Conservation (phyloP, 208 protist species). For the Chromosphaera perkinsii region DNA sequence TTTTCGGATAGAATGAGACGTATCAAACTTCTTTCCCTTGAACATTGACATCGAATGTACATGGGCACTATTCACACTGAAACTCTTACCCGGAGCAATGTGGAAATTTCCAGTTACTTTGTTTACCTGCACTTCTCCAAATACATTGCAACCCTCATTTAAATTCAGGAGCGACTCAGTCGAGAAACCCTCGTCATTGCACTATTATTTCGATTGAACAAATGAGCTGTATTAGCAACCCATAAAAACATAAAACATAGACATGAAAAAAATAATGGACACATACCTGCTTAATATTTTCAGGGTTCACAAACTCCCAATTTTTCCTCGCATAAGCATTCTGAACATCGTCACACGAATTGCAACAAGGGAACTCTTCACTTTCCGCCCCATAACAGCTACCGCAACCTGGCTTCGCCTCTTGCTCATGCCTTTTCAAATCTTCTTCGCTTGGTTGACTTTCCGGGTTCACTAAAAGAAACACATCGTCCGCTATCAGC, state of each 20-base stretch:
- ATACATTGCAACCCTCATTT: slow-evolving; percentile 61
- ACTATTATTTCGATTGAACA: too few relatives aligned
- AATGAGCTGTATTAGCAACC: too few relatives aligned
- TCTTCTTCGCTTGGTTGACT: too few relatives aligned
- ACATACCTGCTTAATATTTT: slow-evolving; percentile 47
- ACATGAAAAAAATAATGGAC: slow-evolving; percentile 1
- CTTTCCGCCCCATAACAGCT: slow-evolving; percentile 60
- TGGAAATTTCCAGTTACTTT: slow-evolving; percentile 67
- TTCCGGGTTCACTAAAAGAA: too few relatives aligned
- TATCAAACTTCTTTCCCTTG: too few relatives aligned
- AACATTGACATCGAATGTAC: too few relatives aligned
- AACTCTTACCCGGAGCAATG: slow-evolving; percentile 56
- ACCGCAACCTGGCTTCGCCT: slow-evolving; percentile 45
- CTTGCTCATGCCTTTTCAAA: too few relatives aligned
- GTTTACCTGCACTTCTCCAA: slow-evolving; percentile 56
- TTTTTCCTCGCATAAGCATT: slow-evolving; percentile 57
- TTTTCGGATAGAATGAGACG: slow-evolving; percentile 54
- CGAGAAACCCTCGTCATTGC: too few relatives aligned
- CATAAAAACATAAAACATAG: too few relatives aligned
- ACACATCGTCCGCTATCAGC: too few relatives aligned
- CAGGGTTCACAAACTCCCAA: slow-evolving; percentile 39
- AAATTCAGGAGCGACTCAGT: too few relatives aligned
- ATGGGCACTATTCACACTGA: slow-evolving; percentile 47
- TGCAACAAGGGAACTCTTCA: slow-evolving; percentile 52
- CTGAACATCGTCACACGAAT: slow-evolving; percentile 63